Base-by-base conservation (phyloP, 2,329 filamentous ascomycete species). In the Colletotrichum melonis region DNA sequence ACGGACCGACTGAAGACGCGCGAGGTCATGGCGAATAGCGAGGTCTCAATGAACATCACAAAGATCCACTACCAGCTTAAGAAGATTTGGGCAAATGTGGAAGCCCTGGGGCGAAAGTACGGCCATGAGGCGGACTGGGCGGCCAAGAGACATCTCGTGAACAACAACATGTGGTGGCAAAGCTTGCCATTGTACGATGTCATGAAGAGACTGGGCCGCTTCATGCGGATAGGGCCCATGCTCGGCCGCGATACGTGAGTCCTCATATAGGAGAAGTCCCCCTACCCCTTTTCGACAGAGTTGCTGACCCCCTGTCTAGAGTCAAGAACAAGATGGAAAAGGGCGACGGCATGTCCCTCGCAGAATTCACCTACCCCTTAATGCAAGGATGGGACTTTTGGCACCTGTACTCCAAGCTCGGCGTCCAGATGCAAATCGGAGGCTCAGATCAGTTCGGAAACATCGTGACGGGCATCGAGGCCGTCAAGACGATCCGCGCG, bases 371-470 rank as follows among this genome's bases (percentile, higher is more conserved):
- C 55, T 99, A 99, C 79, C 97, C 97, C 1, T 84, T 99, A 19
- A 90, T 98, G 78, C 97, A 99, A 81, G 95, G 93, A 26, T 98
- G 95, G 93, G 97, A 99, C 81, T 99, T 95, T 90, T 98, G 94
- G 94, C 88, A 94, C 77, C 89, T 98, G 84, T 97, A 94, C 83
- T 81, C 78, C 74, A 88, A 90, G 59, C 87, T 88, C 28, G 89
- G 89, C 60, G 88, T 95, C 11, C 92, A 95, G 79, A 89, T 98
- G 80, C 95, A 99, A 83, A 94, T 99, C 65, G 97, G 97, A 71
- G 97, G 97, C 52, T 95, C 95, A 7, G 97, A 99, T 80, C 97
- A 99, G 84, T 98, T 93, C 80, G 97, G 97, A 75, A 99, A 99
- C 83, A 98, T 99, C 76, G 89, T 97, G 32, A 92, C 95, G 14